These are phyloP conservation scores for Thermochaetoides thermophila DNA, from an alignment of 495 filamentous ascomycete species.

Conservation along the genomic window DNA sequence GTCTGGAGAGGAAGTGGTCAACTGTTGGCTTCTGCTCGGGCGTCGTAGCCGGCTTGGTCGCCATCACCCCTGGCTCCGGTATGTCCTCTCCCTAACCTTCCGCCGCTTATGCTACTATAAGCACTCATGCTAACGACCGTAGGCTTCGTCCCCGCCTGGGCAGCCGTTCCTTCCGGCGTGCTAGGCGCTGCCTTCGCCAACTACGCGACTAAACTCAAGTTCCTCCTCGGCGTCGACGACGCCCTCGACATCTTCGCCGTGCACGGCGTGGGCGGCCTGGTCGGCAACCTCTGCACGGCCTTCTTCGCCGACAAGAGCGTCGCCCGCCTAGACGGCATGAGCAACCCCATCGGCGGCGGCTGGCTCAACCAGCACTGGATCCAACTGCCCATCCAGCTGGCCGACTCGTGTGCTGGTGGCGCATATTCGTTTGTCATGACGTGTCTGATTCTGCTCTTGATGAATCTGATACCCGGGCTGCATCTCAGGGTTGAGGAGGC, in stretches of 20 bases:
- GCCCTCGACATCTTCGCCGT: slow-evolving; percentile 91
- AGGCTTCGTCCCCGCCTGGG: slow-evolving; percentile 82
- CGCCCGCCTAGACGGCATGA: slow-evolving; percentile 71
- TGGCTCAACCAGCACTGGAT: slow-evolving; percentile 87
- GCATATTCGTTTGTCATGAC: slow-evolving; percentile 79
- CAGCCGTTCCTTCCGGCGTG: slow-evolving; percentile 79
- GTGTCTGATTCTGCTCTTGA: slow-evolving; percentile 70
- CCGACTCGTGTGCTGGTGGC: slow-evolving; percentile 70
- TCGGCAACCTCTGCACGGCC: slow-evolving; percentile 79
- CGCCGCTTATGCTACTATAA: not conserved
- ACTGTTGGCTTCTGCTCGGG: slow-evolving; percentile 95
- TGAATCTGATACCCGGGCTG: slow-evolving; percentile 77
- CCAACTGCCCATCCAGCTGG: slow-evolving; percentile 77
- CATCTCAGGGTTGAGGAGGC: slow-evolving; percentile 69
- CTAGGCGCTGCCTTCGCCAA: slow-evolving; percentile 77
- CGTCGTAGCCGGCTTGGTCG: slow-evolving; percentile 80
- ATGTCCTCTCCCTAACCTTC: slow-evolving; percentile 2
- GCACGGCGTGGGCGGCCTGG: slow-evolving; percentile 73
- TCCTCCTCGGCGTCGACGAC: slow-evolving; percentile 72
- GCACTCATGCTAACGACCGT: too few relatives aligned
- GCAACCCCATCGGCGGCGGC: slow-evolving; percentile 57
- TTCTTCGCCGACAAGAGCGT: slow-evolving; percentile 93
- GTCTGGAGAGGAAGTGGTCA: slow-evolving; percentile 90
- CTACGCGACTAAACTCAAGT: slow-evolving; percentile 95
- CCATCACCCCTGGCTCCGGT: slow-evolving; percentile 79